Percentiles rank a stretch among this genome's conserved stretches.
Conservation (phyloP, 2,329 filamentous ascomycete species). For the Alternaria consortialis region DNA sequence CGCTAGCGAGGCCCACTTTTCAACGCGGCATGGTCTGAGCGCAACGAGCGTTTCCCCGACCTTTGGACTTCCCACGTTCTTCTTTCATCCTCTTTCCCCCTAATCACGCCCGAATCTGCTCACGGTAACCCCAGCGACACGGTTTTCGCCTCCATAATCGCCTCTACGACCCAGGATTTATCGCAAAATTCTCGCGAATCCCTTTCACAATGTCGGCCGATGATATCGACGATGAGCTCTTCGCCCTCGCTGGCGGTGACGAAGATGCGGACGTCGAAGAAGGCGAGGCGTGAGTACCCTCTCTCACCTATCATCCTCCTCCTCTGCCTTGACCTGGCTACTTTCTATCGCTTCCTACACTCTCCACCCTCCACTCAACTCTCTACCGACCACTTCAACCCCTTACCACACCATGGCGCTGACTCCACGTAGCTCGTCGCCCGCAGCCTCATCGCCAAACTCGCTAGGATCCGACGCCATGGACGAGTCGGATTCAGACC, state of each 20-base stretch:
- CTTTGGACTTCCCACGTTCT: constrained; percentile 25
- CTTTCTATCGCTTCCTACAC: constrained; percentile 7
- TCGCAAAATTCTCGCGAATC: constrained; percentile 9
- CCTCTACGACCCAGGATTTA: background rate
- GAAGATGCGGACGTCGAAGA: constrained; percentile 70
- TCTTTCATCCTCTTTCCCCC: constrained; percentile 27
- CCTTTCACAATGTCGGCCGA: constrained; percentile 72
- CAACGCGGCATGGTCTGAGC: constrained; percentile 34
- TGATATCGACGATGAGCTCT: constrained; percentile 86
- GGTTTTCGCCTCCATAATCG: constrained; percentile 11
- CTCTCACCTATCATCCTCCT: constrained; percentile 16
- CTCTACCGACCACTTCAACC: constrained; percentile 16
- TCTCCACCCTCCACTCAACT: constrained; percentile 24
- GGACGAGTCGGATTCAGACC: constrained; percentile 74
- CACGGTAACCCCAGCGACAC: constrained; percentile 15
- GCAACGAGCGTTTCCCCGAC: constrained; percentile 33
- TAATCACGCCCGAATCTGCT: constrained; percentile 23
- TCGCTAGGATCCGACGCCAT: constrained; percentile 85
- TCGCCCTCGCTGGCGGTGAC: constrained; percentile 86
- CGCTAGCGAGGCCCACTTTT: constrained; percentile 27
- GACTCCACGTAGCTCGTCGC: constrained; percentile 68
- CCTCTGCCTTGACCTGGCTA: constrained; percentile 10
- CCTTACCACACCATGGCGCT: constrained; percentile 33
- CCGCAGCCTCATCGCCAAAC: constrained; percentile 70
- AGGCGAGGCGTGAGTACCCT: constrained; percentile 78